Evolutionary conservation across 257 asterid genomes (phyloP).

Genomic region (Haberlea rhodopensis): DNA sequence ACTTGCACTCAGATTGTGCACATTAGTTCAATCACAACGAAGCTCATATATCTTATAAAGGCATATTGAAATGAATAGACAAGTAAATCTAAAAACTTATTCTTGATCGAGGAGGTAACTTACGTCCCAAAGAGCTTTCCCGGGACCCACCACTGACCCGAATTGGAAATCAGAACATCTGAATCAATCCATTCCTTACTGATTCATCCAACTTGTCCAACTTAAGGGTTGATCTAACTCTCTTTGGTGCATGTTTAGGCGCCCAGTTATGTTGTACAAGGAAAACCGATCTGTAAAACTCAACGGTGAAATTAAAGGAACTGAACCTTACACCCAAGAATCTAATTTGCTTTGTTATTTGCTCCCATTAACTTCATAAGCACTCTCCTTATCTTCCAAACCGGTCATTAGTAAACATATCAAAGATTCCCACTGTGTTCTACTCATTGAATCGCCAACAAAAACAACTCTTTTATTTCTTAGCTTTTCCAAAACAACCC

Average conservation of each 20-base stretch:
- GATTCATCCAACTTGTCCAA: conserved; percentile 63
- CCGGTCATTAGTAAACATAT: conserved; percentile 72
- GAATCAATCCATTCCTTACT: conserved; percentile 64
- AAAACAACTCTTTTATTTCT: conserved; percentile 60
- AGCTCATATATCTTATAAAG: conserved; percentile 3
- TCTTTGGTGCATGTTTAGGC: conserved; percentile 52
- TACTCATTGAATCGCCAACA: conserved; percentile 84
- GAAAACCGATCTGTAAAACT: conserved; percentile 73
- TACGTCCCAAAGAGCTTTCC: conserved; percentile 71
- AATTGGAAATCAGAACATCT: conserved; percentile 65
- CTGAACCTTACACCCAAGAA: conserved; percentile 64
- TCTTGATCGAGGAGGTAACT: conserved; percentile 25
- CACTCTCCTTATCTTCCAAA: conserved; percentile 58
- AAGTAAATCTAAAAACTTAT: conserved; percentile 1
- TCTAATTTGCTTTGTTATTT: conserved; percentile 60
- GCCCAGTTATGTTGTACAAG: conserved; percentile 70
- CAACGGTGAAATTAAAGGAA: conserved; percentile 62
- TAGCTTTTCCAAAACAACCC: conserved; percentile 40
- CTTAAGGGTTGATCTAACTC: conserved; percentile 60
- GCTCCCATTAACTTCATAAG: conserved; percentile 65
- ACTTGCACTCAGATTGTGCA: neutral
- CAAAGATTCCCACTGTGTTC: conserved; percentile 87
- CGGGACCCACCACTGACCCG: conserved; percentile 87
- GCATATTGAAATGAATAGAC: conserved; percentile 18
- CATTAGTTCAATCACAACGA: neutral